phyloP scores from a whole-genome alignment of 75 land plant species.

The Gnetum montanum region DNA sequence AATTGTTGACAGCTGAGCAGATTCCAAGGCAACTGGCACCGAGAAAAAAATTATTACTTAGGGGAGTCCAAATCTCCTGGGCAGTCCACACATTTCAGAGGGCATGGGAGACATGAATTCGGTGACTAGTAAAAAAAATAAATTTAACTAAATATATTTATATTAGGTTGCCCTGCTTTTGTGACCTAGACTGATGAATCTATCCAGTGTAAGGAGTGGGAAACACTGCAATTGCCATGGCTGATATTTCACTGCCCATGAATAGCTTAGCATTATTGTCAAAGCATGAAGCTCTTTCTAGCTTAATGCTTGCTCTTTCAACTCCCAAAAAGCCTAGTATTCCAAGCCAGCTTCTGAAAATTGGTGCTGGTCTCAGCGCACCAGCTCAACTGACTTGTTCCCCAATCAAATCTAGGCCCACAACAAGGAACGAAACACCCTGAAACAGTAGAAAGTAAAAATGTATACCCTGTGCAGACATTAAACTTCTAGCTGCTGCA shows the following conservation, averaged over 20 bases:
- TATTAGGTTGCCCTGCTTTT: neutral
- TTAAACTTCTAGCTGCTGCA: constrained; percentile 65
- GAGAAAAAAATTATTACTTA: neutral
- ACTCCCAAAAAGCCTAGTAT: neutral
- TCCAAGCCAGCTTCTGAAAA: neutral
- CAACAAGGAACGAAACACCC: constrained; percentile 61
- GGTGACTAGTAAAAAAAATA: neutral
- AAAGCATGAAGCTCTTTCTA: neutral
- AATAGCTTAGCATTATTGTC: neutral
- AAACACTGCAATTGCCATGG: neutral
- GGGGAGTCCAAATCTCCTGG: neutral
- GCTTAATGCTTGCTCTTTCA: neutral
- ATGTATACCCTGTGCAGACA: constrained; percentile 79
- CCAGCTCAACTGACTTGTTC: constrained; percentile 32
- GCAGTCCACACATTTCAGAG: neutral
- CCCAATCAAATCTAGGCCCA: constrained; percentile 61
- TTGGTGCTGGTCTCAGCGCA: neutral
- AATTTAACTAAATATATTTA: no score
- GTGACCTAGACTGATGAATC: neutral
- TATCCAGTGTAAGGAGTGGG: neutral
- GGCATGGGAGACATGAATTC: neutral
- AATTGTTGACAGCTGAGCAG: neutral
- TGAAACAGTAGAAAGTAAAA: constrained; percentile 91
- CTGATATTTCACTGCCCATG: neutral
- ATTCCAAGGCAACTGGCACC: neutral